Conservation (phyloP, 352 stramenopile species). For the Phytophthora macrochlamydospora region DNA sequence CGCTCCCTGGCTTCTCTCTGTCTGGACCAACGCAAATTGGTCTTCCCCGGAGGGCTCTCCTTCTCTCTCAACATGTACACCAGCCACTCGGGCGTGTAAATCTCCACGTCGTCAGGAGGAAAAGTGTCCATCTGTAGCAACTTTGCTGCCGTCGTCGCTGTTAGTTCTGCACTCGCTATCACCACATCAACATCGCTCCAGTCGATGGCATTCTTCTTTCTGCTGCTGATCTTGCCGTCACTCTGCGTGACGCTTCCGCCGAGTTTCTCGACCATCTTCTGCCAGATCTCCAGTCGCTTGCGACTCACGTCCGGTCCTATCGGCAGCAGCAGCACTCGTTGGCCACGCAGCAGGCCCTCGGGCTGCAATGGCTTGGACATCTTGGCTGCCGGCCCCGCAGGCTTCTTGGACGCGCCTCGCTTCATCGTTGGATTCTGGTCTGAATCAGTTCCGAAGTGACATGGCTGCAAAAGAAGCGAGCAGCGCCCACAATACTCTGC, state of each 20-base stretch:
- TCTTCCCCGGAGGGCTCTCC: slow-evolving; percentile 28
- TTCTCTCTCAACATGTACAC: slow-evolving; percentile 54
- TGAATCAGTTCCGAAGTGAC: no score
- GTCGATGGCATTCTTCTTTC: slow-evolving; percentile 20
- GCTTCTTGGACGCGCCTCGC: slow-evolving; percentile 18
- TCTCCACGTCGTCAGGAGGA: slow-evolving; percentile 34
- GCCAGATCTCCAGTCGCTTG: slow-evolving; percentile 68
- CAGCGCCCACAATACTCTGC: no score
- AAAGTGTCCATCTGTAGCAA: slow-evolving; percentile 39
- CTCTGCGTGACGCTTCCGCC: slow-evolving; percentile 44
- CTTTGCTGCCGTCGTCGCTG: slow-evolving; percentile 31
- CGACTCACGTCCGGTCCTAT: slow-evolving; percentile 69
- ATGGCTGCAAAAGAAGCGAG: no score
- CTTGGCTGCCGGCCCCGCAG: slow-evolving; percentile 27
- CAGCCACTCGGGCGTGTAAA: slow-evolving; percentile 73
- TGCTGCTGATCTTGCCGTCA: slow-evolving; percentile 5
- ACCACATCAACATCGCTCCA: slow-evolving; percentile 51
- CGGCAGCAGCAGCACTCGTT: slow-evolving; percentile 56
- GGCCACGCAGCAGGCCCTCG: slow-evolving; percentile 33
- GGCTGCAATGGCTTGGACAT: slow-evolving; percentile 18
- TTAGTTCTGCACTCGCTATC: slow-evolving; percentile 54
- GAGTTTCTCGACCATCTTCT: slow-evolving; percentile 57
- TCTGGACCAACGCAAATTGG: slow-evolving; percentile 41
- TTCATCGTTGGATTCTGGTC: slow-evolving; percentile 2
- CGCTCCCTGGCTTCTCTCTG: slow-evolving; percentile 28